These are phyloP conservation scores for Cladorrhinum samala DNA, from an alignment of 495 filamentous ascomycete genomes.

Conservation along the genomic window DNA sequence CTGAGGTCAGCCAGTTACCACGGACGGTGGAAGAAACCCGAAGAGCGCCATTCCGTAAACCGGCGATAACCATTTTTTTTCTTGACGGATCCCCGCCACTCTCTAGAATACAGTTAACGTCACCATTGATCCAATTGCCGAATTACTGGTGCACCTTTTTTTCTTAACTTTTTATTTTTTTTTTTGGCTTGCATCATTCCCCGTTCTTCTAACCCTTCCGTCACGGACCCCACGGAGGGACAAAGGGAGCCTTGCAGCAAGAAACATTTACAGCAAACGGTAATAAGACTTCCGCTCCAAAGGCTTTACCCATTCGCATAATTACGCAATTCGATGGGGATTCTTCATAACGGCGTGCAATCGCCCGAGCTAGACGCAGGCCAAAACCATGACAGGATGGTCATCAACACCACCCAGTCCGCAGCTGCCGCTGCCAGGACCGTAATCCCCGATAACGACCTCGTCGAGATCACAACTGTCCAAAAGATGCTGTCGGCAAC, in stretches of 20 bases:
- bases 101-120: neutral
- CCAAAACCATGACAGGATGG: slow-evolving; percentile 19
- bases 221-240: neutral
- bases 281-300: no score
- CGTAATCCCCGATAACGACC: slow-evolving; percentile 29
- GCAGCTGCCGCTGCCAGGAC: slow-evolving; percentile 1
- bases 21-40: neutral
- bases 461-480: slow-evolving; percentile 59
- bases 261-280: neutral
- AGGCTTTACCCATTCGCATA: no score
- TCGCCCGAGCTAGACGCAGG: neutral
- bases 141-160: no score
- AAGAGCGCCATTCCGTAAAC: neutral
- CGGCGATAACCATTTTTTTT: neutral
- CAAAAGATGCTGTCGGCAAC: slow-evolving; percentile 96
- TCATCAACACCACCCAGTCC: slow-evolving; percentile 4
- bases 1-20: neutral
- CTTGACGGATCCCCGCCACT: neutral
- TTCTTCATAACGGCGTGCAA: slow-evolving; percentile 7
- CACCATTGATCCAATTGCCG: neutral
- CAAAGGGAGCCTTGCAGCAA: neutral
- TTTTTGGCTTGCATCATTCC: neutral
- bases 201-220: neutral
- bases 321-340: slow-evolving; percentile 13
- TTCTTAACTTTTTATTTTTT: no score